These are phyloP conservation scores for Penicillium parvum DNA, from an alignment of 495 filamentous ascomycete species.

Conservation along the genomic window DNA sequence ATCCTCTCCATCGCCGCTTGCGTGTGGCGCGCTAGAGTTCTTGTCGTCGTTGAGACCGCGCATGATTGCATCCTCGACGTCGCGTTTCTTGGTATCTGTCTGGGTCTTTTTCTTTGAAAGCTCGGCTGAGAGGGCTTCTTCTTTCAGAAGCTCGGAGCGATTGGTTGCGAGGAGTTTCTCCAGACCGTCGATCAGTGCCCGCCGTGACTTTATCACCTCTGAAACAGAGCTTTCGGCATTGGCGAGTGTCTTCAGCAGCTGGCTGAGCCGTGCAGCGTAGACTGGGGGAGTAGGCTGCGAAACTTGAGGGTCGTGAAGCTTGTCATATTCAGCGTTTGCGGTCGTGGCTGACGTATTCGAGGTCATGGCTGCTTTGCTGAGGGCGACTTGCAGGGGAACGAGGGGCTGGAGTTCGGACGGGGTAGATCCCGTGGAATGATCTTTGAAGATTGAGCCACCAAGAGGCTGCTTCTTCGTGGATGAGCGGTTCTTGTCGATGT, in stretches of 20 bases:
- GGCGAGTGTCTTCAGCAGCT: conserved; percentile 80
- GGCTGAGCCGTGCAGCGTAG: conserved; percentile 82
- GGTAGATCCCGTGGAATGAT: conserved; percentile 44
- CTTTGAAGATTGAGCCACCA: conserved; percentile 67
- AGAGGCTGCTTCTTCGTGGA: conserved; percentile 60
- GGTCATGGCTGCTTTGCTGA: conserved; percentile 63
- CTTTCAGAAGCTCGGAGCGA: conserved; percentile 59
- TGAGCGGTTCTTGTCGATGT: conserved; percentile 73
- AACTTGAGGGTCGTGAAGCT: conserved; percentile 64
- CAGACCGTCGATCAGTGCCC: conserved; percentile 67
- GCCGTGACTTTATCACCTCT: conserved; percentile 83
- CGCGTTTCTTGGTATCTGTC: conserved; percentile 71
- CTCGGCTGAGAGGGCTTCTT: conserved; percentile 58
- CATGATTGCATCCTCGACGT: conserved; percentile 88
- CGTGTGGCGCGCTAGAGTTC: conserved; percentile 34
- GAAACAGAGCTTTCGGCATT: conserved; percentile 89
- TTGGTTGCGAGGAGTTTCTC: conserved; percentile 78
- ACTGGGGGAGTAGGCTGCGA: conserved; percentile 74
- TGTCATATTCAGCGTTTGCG: conserved; percentile 77
- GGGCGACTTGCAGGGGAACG: conserved; percentile 62
- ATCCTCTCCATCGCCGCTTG: conserved; percentile 42
- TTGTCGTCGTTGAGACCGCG: conserved; percentile 55
- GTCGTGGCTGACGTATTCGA: conserved; percentile 57
- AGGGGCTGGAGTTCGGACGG: conserved; percentile 76
- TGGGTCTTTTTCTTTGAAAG: conserved; percentile 56